Evolutionary conservation across 352 stramenopile species (phyloP).

Genomic region (Elongisporangium anandrum): DNA sequence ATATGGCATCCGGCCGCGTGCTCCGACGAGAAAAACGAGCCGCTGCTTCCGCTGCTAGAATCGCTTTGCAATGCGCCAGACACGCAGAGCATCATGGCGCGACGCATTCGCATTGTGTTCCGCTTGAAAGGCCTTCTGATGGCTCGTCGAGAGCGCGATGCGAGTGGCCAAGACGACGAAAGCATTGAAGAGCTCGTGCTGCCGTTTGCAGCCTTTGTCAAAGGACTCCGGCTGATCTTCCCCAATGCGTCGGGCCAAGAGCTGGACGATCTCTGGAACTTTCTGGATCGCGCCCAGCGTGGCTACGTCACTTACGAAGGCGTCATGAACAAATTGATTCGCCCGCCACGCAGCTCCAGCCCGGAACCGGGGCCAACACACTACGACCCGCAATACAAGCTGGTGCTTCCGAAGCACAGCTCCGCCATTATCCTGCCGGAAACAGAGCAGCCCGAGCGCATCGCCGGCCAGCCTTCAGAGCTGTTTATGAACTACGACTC

Average conservation of each 20-base stretch:
- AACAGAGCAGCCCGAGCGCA: constrained; percentile 15
- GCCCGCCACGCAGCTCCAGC: constrained; percentile 30
- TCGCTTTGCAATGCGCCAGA: constrained; percentile 42
- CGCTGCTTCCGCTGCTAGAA: constrained; percentile 41
- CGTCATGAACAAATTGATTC: constrained; percentile 17
- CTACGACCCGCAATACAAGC: constrained; percentile 48
- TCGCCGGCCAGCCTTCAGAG: constrained; percentile 37
- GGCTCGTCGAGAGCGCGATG: constrained; percentile 5
- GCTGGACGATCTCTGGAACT: constrained; percentile 53
- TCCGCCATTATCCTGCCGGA: constrained; percentile 50
- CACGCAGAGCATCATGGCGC: constrained; percentile 52
- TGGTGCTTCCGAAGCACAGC: constrained; percentile 31
- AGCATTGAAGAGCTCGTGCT: constrained; percentile 10
- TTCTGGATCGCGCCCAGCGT: constrained; percentile 12
- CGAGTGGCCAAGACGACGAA: neutral
- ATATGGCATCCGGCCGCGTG: constrained; percentile 50
- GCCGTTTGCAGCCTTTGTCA: constrained; percentile 27
- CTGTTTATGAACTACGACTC: constrained; percentile 72
- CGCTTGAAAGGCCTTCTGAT: constrained; percentile 18
- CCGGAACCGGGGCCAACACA: constrained; percentile 65
- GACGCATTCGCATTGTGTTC: constrained; percentile 49
- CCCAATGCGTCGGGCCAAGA: constrained; percentile 41
- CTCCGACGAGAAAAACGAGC: constrained; percentile 27
- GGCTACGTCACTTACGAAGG: constrained; percentile 13
- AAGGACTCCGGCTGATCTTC: constrained; percentile 48